Conservation (phyloP, 192 early-diverging fungal genomes). For the Coemansia sp. region DNA sequence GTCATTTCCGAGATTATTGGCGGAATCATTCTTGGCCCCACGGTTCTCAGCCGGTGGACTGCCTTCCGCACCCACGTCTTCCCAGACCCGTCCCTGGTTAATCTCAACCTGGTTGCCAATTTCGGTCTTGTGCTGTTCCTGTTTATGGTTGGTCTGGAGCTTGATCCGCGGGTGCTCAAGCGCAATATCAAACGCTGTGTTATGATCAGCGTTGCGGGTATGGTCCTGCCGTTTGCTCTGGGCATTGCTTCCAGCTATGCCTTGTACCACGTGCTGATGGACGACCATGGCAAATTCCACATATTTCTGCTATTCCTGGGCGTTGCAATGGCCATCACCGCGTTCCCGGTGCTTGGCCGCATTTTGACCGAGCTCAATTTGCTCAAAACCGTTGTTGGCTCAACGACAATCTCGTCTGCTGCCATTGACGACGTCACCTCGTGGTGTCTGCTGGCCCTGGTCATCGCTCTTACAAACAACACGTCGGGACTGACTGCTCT, state of each 20-base stretch:
- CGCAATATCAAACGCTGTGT: slow-evolving; percentile 58
- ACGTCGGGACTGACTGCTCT: slow-evolving; percentile 67
- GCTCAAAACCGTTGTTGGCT: slow-evolving; percentile 75
- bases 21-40: slow-evolving; percentile 87
- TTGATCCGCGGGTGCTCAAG: slow-evolving; percentile 66
- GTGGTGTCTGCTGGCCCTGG: slow-evolving; percentile 82
- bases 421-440: slow-evolving; percentile 85
- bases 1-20: slow-evolving; percentile 93
- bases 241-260: slow-evolving; percentile 74
- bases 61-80: slow-evolving; percentile 72
- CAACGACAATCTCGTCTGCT: slow-evolving; percentile 80
- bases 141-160: slow-evolving; percentile 85
- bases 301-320: slow-evolving; percentile 84
- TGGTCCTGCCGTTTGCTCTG: slow-evolving; percentile 77
- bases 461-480: slow-evolving; percentile 84
- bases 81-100: slow-evolving; percentile 64
- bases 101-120: slow-evolving; percentile 77
- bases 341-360: slow-evolving; percentile 93
- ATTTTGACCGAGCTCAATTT: slow-evolving; percentile 89
- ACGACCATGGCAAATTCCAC: slow-evolving; percentile 55
- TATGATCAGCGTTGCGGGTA: slow-evolving; percentile 75
- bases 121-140: slow-evolving; percentile 87
- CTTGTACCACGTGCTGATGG: slow-evolving; percentile 60
- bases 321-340: slow-evolving; percentile 91
- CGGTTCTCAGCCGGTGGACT: slow-evolving; percentile 74